A percentile compares a stretch with the other conserved stretches of the same genome.
Conservation (phyloP, 768 basidiomycete genomes). For the Suillus cothurnatus region DNA sequence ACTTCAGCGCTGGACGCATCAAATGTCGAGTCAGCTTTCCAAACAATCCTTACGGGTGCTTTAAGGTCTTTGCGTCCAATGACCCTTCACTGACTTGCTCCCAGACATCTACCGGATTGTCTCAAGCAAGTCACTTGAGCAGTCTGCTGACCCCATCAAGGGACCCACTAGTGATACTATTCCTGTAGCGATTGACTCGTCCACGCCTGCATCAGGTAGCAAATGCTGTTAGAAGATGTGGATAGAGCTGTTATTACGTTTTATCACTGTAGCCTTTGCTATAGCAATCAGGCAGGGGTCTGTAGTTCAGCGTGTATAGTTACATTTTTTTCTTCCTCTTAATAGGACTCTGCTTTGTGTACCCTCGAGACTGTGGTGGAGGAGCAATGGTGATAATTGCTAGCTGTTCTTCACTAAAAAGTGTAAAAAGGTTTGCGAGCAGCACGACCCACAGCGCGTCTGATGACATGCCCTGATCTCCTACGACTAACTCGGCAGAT, state of each 20-base stretch:
- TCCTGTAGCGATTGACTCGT: slow-evolving; percentile 72
- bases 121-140: slow-evolving; percentile 93
- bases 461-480: slow-evolving; percentile 86
- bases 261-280: slow-evolving; percentile 13
- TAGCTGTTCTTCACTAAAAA: not conserved
- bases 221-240: slow-evolving; percentile 61
- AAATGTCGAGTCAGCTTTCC: slow-evolving; percentile 97
- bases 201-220: slow-evolving; percentile 50
- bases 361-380: not conserved
- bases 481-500: slow-evolving; percentile 90
- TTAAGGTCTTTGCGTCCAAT: not conserved
- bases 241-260: slow-evolving; percentile 7
- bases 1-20: slow-evolving; percentile 99
- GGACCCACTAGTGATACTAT: slow-evolving; percentile 82
- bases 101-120: slow-evolving; percentile 97
- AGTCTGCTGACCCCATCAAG: slow-evolving; percentile 75
- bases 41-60: slow-evolving; percentile 90
- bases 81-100: not conserved
- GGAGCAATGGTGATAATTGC: too few species aligned
- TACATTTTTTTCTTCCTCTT: slow-evolving; percentile 27
- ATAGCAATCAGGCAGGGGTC: slow-evolving; percentile 12
- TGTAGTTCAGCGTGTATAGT: slow-evolving; percentile 25
- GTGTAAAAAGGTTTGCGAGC: slow-evolving; percentile 68
- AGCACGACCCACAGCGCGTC: slow-evolving; percentile 81
- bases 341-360: slow-evolving; percentile 19